Evolutionary conservation across 139 green algal species (phyloP).

Genomic region (Trebouxia sp.): DNA sequence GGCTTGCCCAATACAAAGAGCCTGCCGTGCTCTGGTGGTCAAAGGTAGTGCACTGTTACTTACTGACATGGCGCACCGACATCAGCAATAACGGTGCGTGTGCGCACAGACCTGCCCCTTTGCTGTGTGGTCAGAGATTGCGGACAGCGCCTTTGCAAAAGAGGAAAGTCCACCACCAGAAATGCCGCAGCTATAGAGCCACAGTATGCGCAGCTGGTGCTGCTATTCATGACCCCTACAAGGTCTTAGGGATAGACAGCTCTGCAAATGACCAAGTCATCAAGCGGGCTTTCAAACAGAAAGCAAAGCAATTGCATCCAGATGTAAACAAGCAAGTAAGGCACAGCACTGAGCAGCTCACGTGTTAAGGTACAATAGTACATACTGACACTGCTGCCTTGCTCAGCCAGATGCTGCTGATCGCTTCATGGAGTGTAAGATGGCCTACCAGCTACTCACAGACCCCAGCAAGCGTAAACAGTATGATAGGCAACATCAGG

Average conservation of each 20-base stretch:
- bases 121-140: neutral
- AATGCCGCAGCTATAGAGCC: neutral
- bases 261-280: slow-evolving; percentile 62
- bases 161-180: neutral
- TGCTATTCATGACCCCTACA: slow-evolving; percentile 51
- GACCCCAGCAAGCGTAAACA: slow-evolving; percentile 44
- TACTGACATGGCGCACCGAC: too few relatives aligned
- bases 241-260: slow-evolving; percentile 64
- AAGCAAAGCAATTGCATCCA: slow-evolving; percentile 86
- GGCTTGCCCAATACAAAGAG: too few relatives aligned
- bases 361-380: too few relatives aligned
- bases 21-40: too few relatives aligned
- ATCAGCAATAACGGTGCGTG: too few relatives aligned
- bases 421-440: slow-evolving; percentile 80
- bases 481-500: slow-evolving; percentile 51
- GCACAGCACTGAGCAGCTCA: neutral
- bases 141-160: neutral
- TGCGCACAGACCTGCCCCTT: too few relatives aligned
- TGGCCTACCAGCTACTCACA: slow-evolving; percentile 72
- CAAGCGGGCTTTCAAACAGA: slow-evolving; percentile 81
- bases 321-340: slow-evolving; percentile 82
- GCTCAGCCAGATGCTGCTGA: slow-evolving; percentile 57
- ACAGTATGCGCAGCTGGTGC: neutral
- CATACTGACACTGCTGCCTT: neutral
- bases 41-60: too few relatives aligned